phyloP scores from a whole-genome alignment of 768 basidiomycete genomes.

The Suillus luteus region DNA sequence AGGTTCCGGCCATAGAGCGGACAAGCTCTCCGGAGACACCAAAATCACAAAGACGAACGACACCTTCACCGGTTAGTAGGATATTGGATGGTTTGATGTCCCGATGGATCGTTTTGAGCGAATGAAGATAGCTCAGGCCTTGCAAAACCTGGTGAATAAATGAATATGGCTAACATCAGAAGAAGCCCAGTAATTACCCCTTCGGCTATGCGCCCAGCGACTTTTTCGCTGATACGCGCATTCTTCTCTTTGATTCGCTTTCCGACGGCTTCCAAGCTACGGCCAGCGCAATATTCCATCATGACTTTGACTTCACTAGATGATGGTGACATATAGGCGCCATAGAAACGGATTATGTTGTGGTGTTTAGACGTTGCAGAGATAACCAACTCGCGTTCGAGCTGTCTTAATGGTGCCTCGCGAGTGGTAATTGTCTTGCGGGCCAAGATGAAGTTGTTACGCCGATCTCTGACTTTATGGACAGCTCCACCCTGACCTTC shows the following conservation, averaged over 20 bases:
- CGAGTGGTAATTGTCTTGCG: constrained; percentile 93
- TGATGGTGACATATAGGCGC: constrained; percentile 86
- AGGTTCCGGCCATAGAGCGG: constrained; percentile 89
- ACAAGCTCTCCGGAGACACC: constrained; percentile 97
- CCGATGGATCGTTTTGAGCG: constrained; percentile 90
- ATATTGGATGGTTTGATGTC: constrained; percentile 96
- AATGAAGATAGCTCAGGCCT: constrained; percentile 93
- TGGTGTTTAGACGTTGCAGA: constrained; percentile 80
- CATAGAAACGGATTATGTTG: constrained; percentile 91
- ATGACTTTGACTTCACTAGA: constrained; percentile 93
- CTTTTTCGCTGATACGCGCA: constrained; percentile 81
- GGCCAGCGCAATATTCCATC: constrained; percentile 89
- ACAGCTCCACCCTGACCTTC: constrained; percentile 98
- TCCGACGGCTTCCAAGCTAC: constrained; percentile 87
- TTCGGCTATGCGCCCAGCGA: constrained; percentile 90
- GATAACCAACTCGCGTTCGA: constrained; percentile 89
- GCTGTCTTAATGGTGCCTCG: constrained; percentile 89
- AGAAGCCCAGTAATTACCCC: constrained; percentile 57
- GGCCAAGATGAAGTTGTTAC: constrained; percentile 81
- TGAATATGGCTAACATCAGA: constrained; percentile 14
- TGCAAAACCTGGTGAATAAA: constrained; percentile 63
- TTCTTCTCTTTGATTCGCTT: constrained; percentile 79
- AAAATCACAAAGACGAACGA: constrained; percentile 93
- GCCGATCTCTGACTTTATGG: constrained; percentile 86
- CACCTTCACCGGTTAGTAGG: constrained; percentile 83